Evolutionary conservation across 305 asterid species (phyloP).

Genomic region (Fraxinus dipetala): DNA sequence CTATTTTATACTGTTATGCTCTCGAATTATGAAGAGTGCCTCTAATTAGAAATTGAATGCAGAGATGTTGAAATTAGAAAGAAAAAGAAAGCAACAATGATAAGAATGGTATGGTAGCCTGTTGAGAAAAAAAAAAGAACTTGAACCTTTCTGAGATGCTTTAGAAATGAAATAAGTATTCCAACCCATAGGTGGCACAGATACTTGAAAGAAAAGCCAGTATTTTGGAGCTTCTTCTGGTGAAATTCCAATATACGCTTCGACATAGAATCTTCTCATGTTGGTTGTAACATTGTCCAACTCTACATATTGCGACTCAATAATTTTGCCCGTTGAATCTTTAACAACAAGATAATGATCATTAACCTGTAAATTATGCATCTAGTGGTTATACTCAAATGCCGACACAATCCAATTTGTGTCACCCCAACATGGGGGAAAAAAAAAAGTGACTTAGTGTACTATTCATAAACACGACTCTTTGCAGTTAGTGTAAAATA

Average conservation of each 20-base stretch:
- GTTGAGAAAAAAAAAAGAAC: not conserved
- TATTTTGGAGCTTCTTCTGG: slow-evolving; percentile 46
- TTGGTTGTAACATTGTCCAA: slow-evolving; percentile 52
- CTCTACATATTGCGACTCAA: slow-evolving; percentile 56
- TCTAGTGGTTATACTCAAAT: not conserved
- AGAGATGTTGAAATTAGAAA: not conserved
- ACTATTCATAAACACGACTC: not conserved
- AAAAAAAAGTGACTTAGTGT: not conserved
- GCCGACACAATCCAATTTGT: not conserved
- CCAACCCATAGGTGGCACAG: slow-evolving; percentile 71
- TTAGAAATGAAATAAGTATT: slow-evolving; percentile 62
- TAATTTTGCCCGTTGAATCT: slow-evolving; percentile 52
- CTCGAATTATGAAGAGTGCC: not conserved
- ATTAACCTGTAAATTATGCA: slow-evolving; percentile 49
- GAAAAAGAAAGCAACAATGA: not conserved
- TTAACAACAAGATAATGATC: slow-evolving; percentile 51
- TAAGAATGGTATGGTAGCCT: not conserved
- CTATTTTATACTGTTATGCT: not conserved
- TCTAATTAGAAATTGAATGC: not conserved
- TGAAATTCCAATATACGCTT: slow-evolving; percentile 64
- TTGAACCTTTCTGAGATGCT: slow-evolving; percentile 43
- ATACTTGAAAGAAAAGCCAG: slow-evolving; percentile 62
- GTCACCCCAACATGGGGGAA: not conserved
- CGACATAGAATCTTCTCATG: slow-evolving; percentile 51
- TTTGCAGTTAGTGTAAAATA: not conserved